Base-by-base conservation (phyloP, 768 basidiomycete species). In the Asterophora lycoperdoides region DNA sequence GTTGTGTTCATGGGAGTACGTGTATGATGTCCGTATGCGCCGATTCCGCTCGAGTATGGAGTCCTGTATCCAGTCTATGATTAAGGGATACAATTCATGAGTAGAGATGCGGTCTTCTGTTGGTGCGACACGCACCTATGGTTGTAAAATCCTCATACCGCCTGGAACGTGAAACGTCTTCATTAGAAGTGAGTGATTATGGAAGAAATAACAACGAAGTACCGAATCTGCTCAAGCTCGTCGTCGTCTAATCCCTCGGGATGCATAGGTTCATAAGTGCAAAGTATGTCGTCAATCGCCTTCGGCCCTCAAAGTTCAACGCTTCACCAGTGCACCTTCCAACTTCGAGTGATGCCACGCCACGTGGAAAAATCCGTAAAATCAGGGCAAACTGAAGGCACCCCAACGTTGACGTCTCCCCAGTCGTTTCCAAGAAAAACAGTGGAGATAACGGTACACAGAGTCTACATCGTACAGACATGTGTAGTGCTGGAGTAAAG, bases 21-120 rank as follows among this genome's bases (percentile, higher is more conserved):
- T 72, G 41, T 73, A 74, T n/a, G 77, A 72, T 55, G 78, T 76
- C 50, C 83, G 78, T 57, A 87, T 72, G 18, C 91, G 83, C 57
- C 89, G 74, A 54, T 86, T 87, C 20, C 93, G 78, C 62, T 98
- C 95, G 28, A 89, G 77, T 36, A 93, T 81, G 2, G 93, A 90
- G 69, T 98, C 95, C 60, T 96, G 89, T 41, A 98, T 89, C 95
- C 95, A 98, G 64, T 98, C 95, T 96, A 57, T n/a, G n/a, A n/a
- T n/a, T n/a, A 14, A 13, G 2, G 23, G 20, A 17, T n/a, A n/a
- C 44, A 36, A 37, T 41, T 23, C 23, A 23, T 23, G 23, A 23
- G 23, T 23, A 3, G 23, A 23, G 3, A 23, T 23, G 6, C 23
- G 23, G 6, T 23, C 23, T 23, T 23, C 6, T 3, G 23, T n/a